Conservation (phyloP, 129 eudicot genomes). For the Pulicaria dysenterica region DNA sequence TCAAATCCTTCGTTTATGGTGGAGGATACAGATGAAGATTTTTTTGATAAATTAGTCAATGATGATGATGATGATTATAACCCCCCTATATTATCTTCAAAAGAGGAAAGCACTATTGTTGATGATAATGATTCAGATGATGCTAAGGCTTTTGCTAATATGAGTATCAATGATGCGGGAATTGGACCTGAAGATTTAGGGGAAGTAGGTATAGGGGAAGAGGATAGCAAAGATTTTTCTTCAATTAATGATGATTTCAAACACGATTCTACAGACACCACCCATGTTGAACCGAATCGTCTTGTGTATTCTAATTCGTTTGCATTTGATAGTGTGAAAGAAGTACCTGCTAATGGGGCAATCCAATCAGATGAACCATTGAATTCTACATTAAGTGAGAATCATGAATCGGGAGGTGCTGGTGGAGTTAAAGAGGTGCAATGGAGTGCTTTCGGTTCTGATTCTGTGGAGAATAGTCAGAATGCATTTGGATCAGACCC, state of each 20-base stretch:
- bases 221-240: conserved; percentile 13
- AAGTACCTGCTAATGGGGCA: conserved; percentile 34
- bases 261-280: conserved; percentile 21
- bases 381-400: conserved; percentile 30
- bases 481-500: conserved; percentile 64
- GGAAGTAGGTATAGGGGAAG: conserved; percentile 17
- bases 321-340: conserved; percentile 36
- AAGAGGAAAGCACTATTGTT: conserved; percentile 10
- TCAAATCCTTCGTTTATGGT: conserved; percentile 77
- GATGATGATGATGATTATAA: conserved; percentile 84
- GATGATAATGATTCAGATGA: conserved; percentile 72
- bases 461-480: conserved; percentile 39
- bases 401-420: conserved; percentile 42
- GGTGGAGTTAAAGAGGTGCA: conserved; percentile 77
- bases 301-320: conserved; percentile 38
- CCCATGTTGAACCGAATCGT: conserved; percentile 14
- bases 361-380: conserved; percentile 20
- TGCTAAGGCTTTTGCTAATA: conserved; percentile 71
- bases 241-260: conserved; percentile 23
- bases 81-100: conserved; percentile 15
- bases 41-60: conserved; percentile 80
- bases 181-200: conserved; percentile 20
- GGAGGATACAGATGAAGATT: conserved; percentile 99
- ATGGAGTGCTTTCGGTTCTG: conserved; percentile 77
- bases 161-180: conserved; percentile 59